Conservation (phyloP, 2,329 filamentous ascomycete species). For the Ophiostoma himal-ulmi region DNA sequence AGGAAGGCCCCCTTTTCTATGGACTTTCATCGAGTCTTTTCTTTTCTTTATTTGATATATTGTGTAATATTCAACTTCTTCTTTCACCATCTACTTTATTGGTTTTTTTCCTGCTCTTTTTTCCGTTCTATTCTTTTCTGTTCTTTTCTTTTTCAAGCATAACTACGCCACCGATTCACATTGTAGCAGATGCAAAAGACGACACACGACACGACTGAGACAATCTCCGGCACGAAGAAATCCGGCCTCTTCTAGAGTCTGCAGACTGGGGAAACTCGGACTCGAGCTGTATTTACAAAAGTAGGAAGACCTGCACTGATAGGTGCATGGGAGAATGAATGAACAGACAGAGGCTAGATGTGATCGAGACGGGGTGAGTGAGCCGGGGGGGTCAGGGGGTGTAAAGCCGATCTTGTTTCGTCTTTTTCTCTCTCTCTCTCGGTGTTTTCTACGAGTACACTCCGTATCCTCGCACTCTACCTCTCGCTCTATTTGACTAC, state of each 20-base stretch:
- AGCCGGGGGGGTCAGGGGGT: slow-evolving; percentile 10
- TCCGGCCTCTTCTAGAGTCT: background rate
- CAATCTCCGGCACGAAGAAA: slow-evolving; percentile 3
- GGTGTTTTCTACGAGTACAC: background rate
- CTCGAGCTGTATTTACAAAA: background rate
- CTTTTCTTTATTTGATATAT: too few relatives aligned
- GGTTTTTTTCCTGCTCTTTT: background rate
- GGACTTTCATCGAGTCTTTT: background rate
- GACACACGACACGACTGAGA: slow-evolving; percentile 2
- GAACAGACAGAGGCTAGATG: background rate
- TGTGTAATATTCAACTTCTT: background rate
- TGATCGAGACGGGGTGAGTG: slow-evolving; percentile 5
- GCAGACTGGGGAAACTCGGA: background rate
- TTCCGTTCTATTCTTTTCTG: background rate
- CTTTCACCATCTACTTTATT: background rate
- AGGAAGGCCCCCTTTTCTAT: background rate
- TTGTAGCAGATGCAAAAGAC: background rate
- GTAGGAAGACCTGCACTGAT: background rate
- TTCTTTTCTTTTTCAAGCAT: background rate
- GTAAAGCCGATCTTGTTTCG: background rate
- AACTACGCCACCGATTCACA: background rate
- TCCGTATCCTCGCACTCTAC: background rate
- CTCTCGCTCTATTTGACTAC: background rate
- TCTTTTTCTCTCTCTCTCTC: background rate
- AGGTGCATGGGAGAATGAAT: background rate